phyloP scores from a whole-genome alignment of 2,329 filamentous ascomycete species.

The Alternaria gansuensis region DNA sequence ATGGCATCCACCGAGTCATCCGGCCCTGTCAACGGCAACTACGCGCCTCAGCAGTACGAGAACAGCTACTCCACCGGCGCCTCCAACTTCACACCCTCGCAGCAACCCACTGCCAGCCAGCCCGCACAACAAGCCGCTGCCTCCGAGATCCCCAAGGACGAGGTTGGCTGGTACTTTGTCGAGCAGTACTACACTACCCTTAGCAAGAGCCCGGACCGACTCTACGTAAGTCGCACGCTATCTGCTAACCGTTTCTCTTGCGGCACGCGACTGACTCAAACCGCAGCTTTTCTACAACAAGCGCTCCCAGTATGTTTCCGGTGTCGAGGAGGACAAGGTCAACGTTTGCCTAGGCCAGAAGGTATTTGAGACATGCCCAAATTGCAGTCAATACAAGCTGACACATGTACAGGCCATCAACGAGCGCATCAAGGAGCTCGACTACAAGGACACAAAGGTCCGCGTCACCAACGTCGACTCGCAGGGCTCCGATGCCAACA shows the following conservation, averaged over 20 bases:
- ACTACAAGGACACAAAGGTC: slow-evolving; percentile 98
- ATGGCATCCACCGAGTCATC: slow-evolving; percentile 50
- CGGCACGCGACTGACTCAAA: slow-evolving; percentile 31
- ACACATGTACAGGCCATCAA: slow-evolving; percentile 76
- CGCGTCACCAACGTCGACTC: slow-evolving; percentile 98
- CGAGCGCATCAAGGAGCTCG: slow-evolving; percentile 89
- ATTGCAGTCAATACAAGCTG: slow-evolving; percentile 5
- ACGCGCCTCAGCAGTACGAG: slow-evolving; percentile 56
- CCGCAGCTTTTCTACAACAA: slow-evolving; percentile 89
- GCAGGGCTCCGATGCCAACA: slow-evolving; percentile 89
- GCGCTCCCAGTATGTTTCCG: slow-evolving; percentile 92
- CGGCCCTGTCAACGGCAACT: slow-evolving; percentile 60
- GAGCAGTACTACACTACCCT: slow-evolving; percentile 99
- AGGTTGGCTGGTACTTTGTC: slow-evolving; percentile 99
- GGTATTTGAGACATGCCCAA: slow-evolving; percentile 64
- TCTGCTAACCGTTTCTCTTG: background rate
- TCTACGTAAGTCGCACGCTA: slow-evolving; percentile 65
- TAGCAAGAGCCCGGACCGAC: slow-evolving; percentile 91
- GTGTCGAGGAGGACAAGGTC: slow-evolving; percentile 87
- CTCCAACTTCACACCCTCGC: slow-evolving; percentile 39
- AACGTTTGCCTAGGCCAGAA: slow-evolving; percentile 86
- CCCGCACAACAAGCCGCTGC: slow-evolving; percentile 40
- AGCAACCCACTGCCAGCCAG: slow-evolving; percentile 42
- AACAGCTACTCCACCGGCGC: slow-evolving; percentile 48
- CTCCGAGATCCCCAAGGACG: slow-evolving; percentile 75